Conservation (phyloP, 306 rosid genomes). For the Vicia villosa region DNA sequence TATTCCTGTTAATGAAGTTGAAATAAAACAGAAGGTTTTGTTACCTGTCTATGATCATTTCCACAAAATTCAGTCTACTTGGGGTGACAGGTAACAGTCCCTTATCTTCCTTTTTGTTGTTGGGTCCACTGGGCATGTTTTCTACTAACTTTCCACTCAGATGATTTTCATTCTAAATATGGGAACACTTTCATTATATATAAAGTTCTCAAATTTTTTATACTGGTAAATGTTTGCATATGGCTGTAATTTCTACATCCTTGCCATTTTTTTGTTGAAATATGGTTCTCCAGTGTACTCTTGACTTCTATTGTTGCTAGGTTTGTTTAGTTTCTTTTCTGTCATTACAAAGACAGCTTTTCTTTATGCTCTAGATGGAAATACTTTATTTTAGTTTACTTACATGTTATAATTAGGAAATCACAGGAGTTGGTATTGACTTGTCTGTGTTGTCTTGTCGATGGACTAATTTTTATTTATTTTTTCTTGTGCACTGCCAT, state of each 20-base stretch:
- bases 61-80: slow-evolving; percentile 60
- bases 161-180: slow-evolving; percentile 19
- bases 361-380: slow-evolving; percentile 4
- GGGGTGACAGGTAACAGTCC: slow-evolving; percentile 75
- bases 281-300: slow-evolving; percentile 2
- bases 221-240: not conserved
- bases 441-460: slow-evolving; percentile 3
- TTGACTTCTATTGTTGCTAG: slow-evolving; percentile 29
- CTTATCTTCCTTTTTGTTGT: slow-evolving; percentile 14
- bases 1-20: slow-evolving; percentile 64
- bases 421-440: slow-evolving; percentile 11
- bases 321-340: slow-evolving; percentile 6
- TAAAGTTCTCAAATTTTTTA: slow-evolving; percentile 13
- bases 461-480: slow-evolving; percentile 7
- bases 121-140: slow-evolving; percentile 15
- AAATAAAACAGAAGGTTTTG: slow-evolving; percentile 77
- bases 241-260: slow-evolving; percentile 30
- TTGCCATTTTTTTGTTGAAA: slow-evolving; percentile 24
- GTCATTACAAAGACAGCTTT: slow-evolving; percentile 1
- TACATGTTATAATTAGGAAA: slow-evolving; percentile 5
- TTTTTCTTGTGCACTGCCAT: slow-evolving; percentile 26
- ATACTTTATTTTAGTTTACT: slow-evolving; percentile 25
- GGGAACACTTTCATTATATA: slow-evolving; percentile 25
- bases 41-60: slow-evolving; percentile 81
- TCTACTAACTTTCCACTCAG: not conserved